Percentiles rank a stretch among this genome's conserved stretches.
These are phyloP conservation scores for Suhomyces kilbournensis DNA, from an alignment of 805 yeast genomes.

Conservation along the genomic window DNA sequence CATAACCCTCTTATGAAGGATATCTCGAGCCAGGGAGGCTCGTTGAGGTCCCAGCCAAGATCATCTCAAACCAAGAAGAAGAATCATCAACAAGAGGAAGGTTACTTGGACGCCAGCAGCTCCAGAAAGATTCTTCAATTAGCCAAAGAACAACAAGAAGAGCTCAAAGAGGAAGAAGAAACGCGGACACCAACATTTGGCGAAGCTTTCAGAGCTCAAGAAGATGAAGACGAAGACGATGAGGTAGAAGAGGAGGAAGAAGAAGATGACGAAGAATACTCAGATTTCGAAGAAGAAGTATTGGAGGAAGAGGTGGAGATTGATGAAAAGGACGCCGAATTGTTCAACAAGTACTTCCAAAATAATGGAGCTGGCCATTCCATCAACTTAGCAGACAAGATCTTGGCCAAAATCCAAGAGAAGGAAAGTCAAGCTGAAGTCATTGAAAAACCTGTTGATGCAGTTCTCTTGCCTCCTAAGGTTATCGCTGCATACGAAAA, in stretches of 20 bases:
- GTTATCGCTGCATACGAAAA: conserved; percentile 93
- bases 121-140: conserved; percentile 84
- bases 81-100: conserved; percentile 52
- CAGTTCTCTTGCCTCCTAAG: conserved; percentile 89
- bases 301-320: conserved; percentile 61
- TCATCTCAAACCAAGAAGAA: conserved; percentile 28
- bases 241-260: conserved; percentile 31
- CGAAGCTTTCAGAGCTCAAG: conserved; percentile 19
- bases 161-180: conserved; percentile 67
- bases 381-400: conserved; percentile 84
- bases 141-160: conserved; percentile 93
- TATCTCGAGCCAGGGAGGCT: conserved; percentile 71
- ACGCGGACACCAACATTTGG: conserved; percentile 21
- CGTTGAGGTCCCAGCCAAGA: conserved; percentile 48
- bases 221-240: conserved; percentile 16
- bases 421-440: conserved; percentile 44
- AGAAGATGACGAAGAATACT: conserved; percentile 51
- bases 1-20: conserved; percentile 83
- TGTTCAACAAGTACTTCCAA: conserved; percentile 76
- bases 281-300: conserved; percentile 52
- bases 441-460: conserved; percentile 51
- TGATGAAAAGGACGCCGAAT: conserved; percentile 77
- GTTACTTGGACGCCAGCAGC: conserved; percentile 71
- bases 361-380: conserved; percentile 39
- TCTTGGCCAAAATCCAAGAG: conserved; percentile 84